Base-by-base conservation (phyloP, 2,329 filamentous ascomycete genomes). In the Verticillium nonalfalfae region DNA sequence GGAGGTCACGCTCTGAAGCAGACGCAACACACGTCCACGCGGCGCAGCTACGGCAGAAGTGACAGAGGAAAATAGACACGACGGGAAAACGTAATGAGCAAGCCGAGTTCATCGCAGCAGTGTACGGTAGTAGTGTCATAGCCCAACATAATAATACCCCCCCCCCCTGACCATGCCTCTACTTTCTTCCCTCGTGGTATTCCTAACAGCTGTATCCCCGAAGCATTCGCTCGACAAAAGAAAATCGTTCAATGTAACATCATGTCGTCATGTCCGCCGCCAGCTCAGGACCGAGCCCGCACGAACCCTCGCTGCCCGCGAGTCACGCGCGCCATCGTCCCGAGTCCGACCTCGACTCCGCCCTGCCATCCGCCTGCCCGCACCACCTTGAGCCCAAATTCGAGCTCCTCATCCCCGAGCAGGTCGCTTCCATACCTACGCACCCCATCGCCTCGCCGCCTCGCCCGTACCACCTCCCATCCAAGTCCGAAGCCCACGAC, bases 401-500 rank as follows among this genome's bases (percentile, higher is more conserved):
- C 64, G 59, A 36, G 55, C 52, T 62, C 60, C 26, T 56, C 60
- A 11, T 33, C 39, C 21, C 54, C 39, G 11, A 61, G 60, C n/a
- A 50, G 21, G 18, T 50, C 45, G 13, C 45, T 50, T 1, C 39
- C 58, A 1, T 33, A 21, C 18, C 61, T 36, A 54, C 59, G 39
- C 2, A 55, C n/a, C 33, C 62, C 57, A 39, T 54, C 59, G 7
- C 45, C 45, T 3, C 58, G 38, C 14, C 64, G 52, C 18, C 63
- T 60, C 55, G 54, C 60, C 50, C 57, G 45, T 18, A 65, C 63
- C 4, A 50, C 38, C 59, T 68, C 68, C 68, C 69, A 71, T 4
- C 65, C 68, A 15, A 71, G 59, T 61, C 61, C 62, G 62, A 71
- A 71, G 18, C 66, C 65, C 61, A 69, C 69, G 10, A 60, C 66